Percentiles rank a stretch among this genome's conserved stretches.
Conservation (phyloP, 2,329 filamentous ascomycete genomes). For the Fusarium sp. region DNA sequence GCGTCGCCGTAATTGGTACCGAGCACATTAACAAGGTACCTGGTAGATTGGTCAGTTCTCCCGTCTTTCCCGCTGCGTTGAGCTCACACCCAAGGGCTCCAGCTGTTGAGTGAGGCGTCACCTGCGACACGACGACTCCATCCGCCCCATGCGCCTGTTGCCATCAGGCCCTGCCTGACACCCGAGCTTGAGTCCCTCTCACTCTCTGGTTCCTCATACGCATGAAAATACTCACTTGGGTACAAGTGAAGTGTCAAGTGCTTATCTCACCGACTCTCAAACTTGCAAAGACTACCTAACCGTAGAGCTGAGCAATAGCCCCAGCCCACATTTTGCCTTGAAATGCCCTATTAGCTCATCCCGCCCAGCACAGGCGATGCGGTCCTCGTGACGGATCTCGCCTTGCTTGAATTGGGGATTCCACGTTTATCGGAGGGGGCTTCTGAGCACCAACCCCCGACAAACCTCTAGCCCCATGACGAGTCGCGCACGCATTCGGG, state of each 20-base stretch:
- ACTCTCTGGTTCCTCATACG: not conserved
- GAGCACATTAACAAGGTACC: not conserved
- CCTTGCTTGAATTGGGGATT: constrained; percentile 7
- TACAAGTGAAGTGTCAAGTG: not conserved
- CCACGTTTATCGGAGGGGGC: constrained; percentile 4
- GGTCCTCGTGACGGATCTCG: constrained; percentile 12
- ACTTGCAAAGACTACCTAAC: not conserved
- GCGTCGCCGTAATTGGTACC: not conserved
- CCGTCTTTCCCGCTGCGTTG: not conserved
- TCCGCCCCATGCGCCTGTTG: not conserved
- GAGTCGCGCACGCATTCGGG: not conserved
- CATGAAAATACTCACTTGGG: not conserved
- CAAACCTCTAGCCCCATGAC: not conserved
- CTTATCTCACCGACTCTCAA: not conserved
- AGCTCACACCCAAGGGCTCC: not conserved
- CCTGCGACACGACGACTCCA: not conserved
- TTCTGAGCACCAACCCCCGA: not conserved
- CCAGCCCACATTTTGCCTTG: not conserved
- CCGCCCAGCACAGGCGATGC: not conserved
- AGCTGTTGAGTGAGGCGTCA: not conserved
- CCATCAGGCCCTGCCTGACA: not conserved
- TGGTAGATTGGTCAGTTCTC: not conserved
- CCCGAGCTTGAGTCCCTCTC: not conserved
- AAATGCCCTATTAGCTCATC: not conserved
- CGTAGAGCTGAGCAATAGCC: not conserved